These are phyloP conservation scores for Penicillium occitanis DNA, from an alignment of 2,329 filamentous ascomycete species.

Conservation along the genomic window DNA sequence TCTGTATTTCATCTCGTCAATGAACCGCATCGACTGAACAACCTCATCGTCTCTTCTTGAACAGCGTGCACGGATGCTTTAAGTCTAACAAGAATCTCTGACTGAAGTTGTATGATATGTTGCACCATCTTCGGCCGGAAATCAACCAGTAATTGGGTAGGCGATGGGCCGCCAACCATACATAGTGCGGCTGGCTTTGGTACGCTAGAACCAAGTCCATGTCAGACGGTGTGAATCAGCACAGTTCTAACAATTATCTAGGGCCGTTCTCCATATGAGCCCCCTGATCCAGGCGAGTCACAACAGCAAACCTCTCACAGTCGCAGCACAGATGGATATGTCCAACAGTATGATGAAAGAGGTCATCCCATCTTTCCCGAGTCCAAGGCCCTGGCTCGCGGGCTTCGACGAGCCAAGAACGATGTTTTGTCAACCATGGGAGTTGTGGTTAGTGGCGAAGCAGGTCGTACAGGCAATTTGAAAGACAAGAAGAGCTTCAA, in stretches of 20 bases:
- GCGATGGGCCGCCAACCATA: conserved; percentile 48
- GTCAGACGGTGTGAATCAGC: background rate
- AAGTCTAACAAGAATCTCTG: background rate
- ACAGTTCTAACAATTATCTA: conserved; percentile 23
- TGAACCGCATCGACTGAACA: background rate
- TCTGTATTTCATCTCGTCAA: background rate
- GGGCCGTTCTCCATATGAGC: conserved; percentile 49
- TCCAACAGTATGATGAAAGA: conserved; percentile 49
- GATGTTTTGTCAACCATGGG: conserved; percentile 52
- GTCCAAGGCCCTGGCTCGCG: conserved; percentile 41
- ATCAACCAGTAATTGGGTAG: background rate
- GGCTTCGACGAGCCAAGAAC: conserved; percentile 50
- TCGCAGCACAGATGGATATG: conserved; percentile 41
- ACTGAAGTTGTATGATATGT: background rate
- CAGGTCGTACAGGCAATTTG: conserved; percentile 35
- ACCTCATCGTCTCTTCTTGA: background rate
- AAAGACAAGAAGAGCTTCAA: conserved; percentile 42
- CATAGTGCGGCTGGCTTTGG: conserved; percentile 47
- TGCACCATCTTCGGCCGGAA: background rate
- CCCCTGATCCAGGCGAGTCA: conserved; percentile 33
- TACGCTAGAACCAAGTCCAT: conserved; percentile 31
- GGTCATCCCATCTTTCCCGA: conserved; percentile 49
- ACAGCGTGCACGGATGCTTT: background rate
- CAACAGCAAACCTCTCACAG: conserved; percentile 23
- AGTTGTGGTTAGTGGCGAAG: conserved; percentile 46